These are phyloP conservation scores for Alternaria longipes DNA, from an alignment of 2,329 filamentous ascomycete genomes.

Conservation along the genomic window DNA sequence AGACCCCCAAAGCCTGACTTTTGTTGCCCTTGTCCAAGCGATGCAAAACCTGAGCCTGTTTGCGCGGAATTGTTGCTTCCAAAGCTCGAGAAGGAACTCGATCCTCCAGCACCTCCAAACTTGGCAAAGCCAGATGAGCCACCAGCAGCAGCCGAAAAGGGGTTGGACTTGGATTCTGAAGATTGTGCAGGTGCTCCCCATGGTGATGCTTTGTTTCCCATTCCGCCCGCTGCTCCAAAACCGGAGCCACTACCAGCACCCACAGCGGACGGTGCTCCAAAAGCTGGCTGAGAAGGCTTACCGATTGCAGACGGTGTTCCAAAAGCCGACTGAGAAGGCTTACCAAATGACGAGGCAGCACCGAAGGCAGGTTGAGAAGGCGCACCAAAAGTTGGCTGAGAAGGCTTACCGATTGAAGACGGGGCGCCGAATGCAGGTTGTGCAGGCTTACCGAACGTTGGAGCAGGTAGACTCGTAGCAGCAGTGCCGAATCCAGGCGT, in stretches of 20 bases:
- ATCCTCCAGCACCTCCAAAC: slow-evolving; percentile 32
- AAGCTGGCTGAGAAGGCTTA: slow-evolving; percentile 28
- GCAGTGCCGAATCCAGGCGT: slow-evolving; percentile 24
- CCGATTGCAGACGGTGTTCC: slow-evolving; percentile 24
- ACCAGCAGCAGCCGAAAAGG: slow-evolving; percentile 44
- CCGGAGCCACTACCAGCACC: slow-evolving; percentile 35
- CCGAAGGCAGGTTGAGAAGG: slow-evolving; percentile 26
- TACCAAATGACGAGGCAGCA: slow-evolving; percentile 21
- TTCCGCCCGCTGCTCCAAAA: slow-evolving; percentile 36
- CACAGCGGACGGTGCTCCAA: slow-evolving; percentile 27
- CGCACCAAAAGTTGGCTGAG: slow-evolving; percentile 20
- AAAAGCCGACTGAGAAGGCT: slow-evolving; percentile 22
- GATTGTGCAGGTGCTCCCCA: slow-evolving; percentile 36
- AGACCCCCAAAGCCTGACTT: slow-evolving; percentile 43
- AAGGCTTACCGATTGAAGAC: slow-evolving; percentile 21
- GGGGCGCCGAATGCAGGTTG: slow-evolving; percentile 34
- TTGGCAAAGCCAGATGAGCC: slow-evolving; percentile 45
- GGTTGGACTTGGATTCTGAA: slow-evolving; percentile 37
- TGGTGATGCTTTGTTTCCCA: slow-evolving; percentile 31
- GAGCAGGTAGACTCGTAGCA: slow-evolving; percentile 28
- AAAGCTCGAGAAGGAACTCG: slow-evolving; percentile 30
- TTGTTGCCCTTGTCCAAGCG: slow-evolving; percentile 38
- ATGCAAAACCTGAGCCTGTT: slow-evolving; percentile 37
- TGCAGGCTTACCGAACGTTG: slow-evolving; percentile 25
- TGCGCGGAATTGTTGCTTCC: slow-evolving; percentile 13